Evolutionary conservation across 805 yeast genomes (phyloP), one percentile per base, ranked within the genome.

Genomic region (Ogataea ganodermae): DNA sequence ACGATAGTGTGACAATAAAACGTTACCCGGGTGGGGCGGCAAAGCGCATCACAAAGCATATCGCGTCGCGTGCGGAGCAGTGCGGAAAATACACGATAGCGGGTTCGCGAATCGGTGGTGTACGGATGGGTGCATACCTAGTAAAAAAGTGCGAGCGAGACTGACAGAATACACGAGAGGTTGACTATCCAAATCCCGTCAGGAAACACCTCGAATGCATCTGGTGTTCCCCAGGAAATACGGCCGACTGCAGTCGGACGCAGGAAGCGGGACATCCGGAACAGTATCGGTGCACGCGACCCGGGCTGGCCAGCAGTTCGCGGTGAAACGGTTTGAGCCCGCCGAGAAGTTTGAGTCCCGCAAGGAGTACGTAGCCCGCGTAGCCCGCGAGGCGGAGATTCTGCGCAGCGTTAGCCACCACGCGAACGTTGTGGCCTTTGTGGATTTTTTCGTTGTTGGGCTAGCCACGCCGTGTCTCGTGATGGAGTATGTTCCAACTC

Each of bases 291-390:
- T 52, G 14, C 51, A 60, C 36, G 31, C 28, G 6, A 43, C 35
- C 45, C 17, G 38, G 3, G 38, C 53, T 0, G 46, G 51, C 6
- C 30, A 45, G 4, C 24, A 31, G 1, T 62, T 45, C 49, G 86
- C 81, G 0, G 66, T 80, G 3, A 81, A 81, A 57, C 63, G 65
- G 1, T 78, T 75, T 59, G 66, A 65, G 27, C 49, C 62, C 2
- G 65, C 59, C 42, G 83, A 78, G 45, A 45, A 49, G 5, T 55
- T 67, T 46, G 80, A 78, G 53, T 48, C 70, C 2, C 64, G 62
- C 28, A 33, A 51, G n/a, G 80, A 74, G 42, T 76, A 73, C 51
- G 54, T 58, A 10, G 53, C 44, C 1, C 53, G 79, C n/a, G 70
- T 72, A 0, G 48, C 58, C 7, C 65, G 62, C 43, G 83, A 78